Evolutionary conservation across 352 stramenopile genomes (phyloP), one percentile per base, ranked within the genome.

Genomic region (Phytophthora pisi): DNA sequence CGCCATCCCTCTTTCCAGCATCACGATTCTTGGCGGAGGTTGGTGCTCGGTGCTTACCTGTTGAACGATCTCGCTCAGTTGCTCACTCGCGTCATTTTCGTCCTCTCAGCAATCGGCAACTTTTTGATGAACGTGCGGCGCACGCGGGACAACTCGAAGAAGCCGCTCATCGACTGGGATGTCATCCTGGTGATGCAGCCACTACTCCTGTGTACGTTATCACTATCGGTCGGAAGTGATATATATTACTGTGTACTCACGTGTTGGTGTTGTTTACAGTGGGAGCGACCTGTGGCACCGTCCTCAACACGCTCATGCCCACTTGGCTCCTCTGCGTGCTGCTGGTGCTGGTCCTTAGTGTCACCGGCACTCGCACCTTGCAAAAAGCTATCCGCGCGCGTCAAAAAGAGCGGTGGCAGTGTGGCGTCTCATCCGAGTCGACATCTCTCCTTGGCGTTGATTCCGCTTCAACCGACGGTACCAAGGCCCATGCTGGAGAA

Each of bases 181-280:
- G 81, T 98, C 34, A 97, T 99, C 55, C 70, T 99, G 11, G 87
- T 98, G 8, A 98, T 99, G 96, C 95, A 99, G 75, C 97, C 97
- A 5, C 81, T 98, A 69, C 68, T 91, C 6, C 40, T 91, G 43
- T 79, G 83, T 91, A 83, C 54, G 79, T 79, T n/a, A 3, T 18
- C 18, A 52, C 30, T 16, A 24, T 46, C 34, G 24, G 31, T 20
- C 13, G 16, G n/a, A n/a, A n/a, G 46, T 47, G 30, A 50, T 60
- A 51, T 53, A 45, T 40, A 1, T 40, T 40, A 13, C 34, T 36
- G 16, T n/a, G 15, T 63, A 9, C 53, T 68, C 13, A 61, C 46
- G 11, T 49, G 0, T 57, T 57, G 11, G 53, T 18, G 16, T 64
- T 8, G 23, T 58, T 11, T 60, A 51, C 50, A 90, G 84, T 90